These are phyloP conservation scores for Trifolium fragiferum DNA, from an alignment of 306 rosid genomes.

Conservation along the genomic window DNA sequence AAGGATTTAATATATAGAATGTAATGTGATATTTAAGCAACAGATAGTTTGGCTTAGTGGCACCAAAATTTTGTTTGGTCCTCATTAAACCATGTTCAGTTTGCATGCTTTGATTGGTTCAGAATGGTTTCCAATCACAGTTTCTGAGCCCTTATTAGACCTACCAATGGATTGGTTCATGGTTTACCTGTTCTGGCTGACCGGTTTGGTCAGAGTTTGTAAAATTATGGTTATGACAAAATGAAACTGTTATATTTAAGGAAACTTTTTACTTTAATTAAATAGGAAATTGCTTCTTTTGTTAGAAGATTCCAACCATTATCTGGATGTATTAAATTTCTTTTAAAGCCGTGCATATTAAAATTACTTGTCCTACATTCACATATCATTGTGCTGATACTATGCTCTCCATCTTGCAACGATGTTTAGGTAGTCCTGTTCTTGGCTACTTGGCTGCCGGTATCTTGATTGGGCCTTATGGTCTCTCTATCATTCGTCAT, in stretches of 20 bases:
- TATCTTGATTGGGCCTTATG: constrained; percentile 97
- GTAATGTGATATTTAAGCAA: constrained; percentile 3
- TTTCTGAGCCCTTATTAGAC: background rate
- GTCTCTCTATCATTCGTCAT: constrained; percentile 96
- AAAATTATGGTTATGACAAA: constrained; percentile 1
- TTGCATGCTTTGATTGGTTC: constrained; percentile 28
- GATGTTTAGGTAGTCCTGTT: constrained; percentile 93
- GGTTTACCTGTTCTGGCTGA: background rate
- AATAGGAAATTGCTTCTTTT: constrained; percentile 24
- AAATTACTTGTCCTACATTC: constrained; percentile 24
- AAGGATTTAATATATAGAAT: constrained; percentile 11
- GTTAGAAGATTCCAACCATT: constrained; percentile 26
- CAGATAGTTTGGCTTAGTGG: constrained; percentile 26
- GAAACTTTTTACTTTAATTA: constrained; percentile 6
- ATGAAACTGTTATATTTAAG: constrained; percentile 33
- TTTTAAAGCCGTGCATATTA: constrained; percentile 14
- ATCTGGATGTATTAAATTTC: constrained; percentile 31
- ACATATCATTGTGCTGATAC: constrained; percentile 44
- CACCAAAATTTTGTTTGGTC: constrained; percentile 7
- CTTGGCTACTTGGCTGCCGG: constrained; percentile 99
- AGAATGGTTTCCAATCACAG: background rate
- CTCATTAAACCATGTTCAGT: constrained; percentile 2
- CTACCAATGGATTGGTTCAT: background rate
- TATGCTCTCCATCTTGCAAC: constrained; percentile 47
- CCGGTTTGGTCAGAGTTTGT: background rate